A percentile compares a stretch with the other conserved stretches of the same genome.
Evolutionary conservation across 257 asterid species (phyloP).

Genomic region (Anisodus tanguticus): DNA sequence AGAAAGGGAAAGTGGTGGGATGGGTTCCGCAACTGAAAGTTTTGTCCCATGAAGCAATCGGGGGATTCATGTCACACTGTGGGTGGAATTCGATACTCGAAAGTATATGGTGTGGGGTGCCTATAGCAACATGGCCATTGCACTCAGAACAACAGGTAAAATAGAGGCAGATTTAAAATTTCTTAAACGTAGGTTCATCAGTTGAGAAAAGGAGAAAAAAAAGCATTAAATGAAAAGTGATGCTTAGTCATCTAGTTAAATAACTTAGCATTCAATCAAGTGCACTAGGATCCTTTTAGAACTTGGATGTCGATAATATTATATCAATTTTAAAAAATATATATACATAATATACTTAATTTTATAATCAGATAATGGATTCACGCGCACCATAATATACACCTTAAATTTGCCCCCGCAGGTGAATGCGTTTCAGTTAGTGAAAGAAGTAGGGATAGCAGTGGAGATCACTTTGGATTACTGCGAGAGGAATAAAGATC

Average conservation of each 20-base stretch:
- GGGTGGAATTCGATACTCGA: conserved; percentile 76
- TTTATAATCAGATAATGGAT: too few relatives aligned
- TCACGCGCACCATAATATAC: too few relatives aligned
- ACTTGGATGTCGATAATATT: too few relatives aligned
- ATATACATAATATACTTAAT: too few relatives aligned
- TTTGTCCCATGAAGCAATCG: conserved; percentile 49
- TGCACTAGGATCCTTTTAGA: too few relatives aligned
- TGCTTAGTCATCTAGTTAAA: too few relatives aligned
- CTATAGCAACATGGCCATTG: conserved; percentile 68
- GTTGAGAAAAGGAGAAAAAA: too few relatives aligned
- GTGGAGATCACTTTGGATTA: conserved; percentile 50
- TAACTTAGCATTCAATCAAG: too few relatives aligned
- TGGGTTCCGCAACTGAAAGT: conserved; percentile 62
- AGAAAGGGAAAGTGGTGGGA: conserved; percentile 55
- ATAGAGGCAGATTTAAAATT: too few relatives aligned
- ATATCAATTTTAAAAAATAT: too few relatives aligned
- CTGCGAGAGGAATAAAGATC: conserved; percentile 35
- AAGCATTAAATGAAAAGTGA: too few relatives aligned
- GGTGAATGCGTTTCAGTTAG: conserved; percentile 63
- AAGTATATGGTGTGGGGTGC: conserved; percentile 66
- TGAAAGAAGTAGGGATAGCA: conserved; percentile 54
- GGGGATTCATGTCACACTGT: conserved; percentile 71
- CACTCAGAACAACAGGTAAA: conserved; percentile 56
- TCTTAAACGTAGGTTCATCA: too few relatives aligned
- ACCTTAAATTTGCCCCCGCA: conserved; percentile 27